Percentiles rank a stretch among this genome's conserved stretches.
These are phyloP conservation scores for Ambrosia hybrid DNA, from an alignment of 140 eudicot genomes.

Conservation along the genomic window DNA sequence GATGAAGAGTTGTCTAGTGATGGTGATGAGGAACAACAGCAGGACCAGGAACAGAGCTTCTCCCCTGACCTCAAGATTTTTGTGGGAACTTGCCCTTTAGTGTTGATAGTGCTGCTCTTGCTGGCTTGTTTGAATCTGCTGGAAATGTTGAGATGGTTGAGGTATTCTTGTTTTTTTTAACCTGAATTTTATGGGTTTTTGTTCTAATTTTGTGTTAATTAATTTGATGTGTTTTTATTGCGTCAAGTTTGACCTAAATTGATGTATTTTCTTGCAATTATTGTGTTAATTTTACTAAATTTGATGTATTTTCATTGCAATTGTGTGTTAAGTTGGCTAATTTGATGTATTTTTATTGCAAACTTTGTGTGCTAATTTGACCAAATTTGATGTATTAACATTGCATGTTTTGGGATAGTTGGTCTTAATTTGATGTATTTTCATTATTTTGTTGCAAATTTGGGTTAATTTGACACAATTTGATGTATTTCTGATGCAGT, in stretches of 20 bases:
- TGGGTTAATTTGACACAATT: too few relatives aligned
- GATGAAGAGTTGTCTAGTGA: slow-evolving; percentile 39
- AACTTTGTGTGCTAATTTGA: background rate
- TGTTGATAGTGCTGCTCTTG: slow-evolving; percentile 84
- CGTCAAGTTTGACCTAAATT: too few relatives aligned
- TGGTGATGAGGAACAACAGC: slow-evolving; percentile 39
- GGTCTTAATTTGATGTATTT: too few relatives aligned
- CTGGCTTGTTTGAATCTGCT: slow-evolving; percentile 73
- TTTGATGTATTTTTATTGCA: too few relatives aligned
- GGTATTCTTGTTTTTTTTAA: slow-evolving; percentile 38
- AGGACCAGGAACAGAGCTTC: slow-evolving; percentile 34
- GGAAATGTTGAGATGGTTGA: slow-evolving; percentile 98
- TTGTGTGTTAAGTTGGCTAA: too few relatives aligned
- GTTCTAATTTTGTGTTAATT: background rate
- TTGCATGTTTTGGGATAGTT: too few relatives aligned
- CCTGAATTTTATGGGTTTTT: background rate
- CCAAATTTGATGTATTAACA: too few relatives aligned
- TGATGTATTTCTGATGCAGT: background rate
- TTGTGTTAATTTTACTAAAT: background rate
- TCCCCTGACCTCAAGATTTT: slow-evolving; percentile 85
- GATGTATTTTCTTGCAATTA: too few relatives aligned
- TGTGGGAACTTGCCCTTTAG: slow-evolving; percentile 81
- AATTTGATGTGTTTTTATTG: too few relatives aligned
- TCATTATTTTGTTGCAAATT: too few relatives aligned
- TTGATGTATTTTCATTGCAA: too few relatives aligned